Base-by-base conservation (phyloP, 441 rosid genomes). In the Syzygium syzygioides region DNA sequence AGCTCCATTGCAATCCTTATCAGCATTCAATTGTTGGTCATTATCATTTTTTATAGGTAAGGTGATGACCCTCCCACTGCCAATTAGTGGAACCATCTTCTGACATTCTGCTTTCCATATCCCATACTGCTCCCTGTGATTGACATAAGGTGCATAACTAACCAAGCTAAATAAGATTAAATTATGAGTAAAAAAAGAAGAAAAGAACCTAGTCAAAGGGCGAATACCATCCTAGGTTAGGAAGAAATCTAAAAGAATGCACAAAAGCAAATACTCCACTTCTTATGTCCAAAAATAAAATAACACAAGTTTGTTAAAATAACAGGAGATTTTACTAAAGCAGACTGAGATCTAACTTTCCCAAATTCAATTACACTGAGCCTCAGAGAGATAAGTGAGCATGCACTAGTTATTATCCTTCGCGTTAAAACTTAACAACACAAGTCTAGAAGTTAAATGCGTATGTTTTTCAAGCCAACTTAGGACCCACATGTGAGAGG, bases 31-130 rank as follows among this genome's bases (percentile, higher is more conserved):
- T 59, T 95, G 94, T 86, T 92, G 91, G 56, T 98, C 99, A 90
- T 92, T 93, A 83, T 95, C 96, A 25, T 93, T 92, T 66, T 95
- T 91, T 14, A 96, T 90, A 13, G 99, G 93, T 87, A 94, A 86
- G 30, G 94, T 94, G 85, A 95, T 89, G 89, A 91, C 91, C 91
- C 90, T 93, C 54, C 97, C 98, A 84, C 95, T 94, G 54, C 99
- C 99, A 90, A 97, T 91, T 66, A 94, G 86, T 55, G 99, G 97
- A 92, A 94, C 95, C 95, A 96, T 92, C 79, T 90, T 91, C 91
- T 92, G 94, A 89, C 98, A 95, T 91, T 96, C 96, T n/a, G 93
- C 89, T 94, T 97, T 96, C 98, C 96, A 95, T 87, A 86, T 86
- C 55, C 79, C 89, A 90, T 95, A 97, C 91, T 94, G 94, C 92